Evolutionary conservation across 345 rosid species (phyloP).

Genomic region (Linum usitatissimum): DNA sequence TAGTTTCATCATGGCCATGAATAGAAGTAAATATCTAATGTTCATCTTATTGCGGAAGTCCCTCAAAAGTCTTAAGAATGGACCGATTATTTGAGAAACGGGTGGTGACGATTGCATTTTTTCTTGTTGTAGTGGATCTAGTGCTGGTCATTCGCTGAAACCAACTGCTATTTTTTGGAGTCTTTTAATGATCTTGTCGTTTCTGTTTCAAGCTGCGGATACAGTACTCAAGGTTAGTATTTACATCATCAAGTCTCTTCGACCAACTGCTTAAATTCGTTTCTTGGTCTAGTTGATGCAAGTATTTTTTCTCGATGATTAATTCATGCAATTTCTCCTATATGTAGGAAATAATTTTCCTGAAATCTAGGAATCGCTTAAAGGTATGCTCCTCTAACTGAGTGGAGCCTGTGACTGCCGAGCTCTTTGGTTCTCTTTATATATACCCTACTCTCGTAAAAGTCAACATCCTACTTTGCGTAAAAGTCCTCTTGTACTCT

Average conservation of each 20-base stretch:
- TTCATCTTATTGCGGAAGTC: too few relatives aligned
- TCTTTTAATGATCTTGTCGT: constrained; percentile 72
- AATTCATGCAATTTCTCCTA: constrained; percentile 2
- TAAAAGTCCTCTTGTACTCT: too few relatives aligned
- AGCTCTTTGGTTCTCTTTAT: too few relatives aligned
- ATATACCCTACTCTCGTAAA: too few relatives aligned
- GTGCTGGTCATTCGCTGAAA: constrained; percentile 61
- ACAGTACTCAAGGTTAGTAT: constrained; percentile 66
- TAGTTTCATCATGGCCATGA: too few relatives aligned
- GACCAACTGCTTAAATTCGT: background rate
- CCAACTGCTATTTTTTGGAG: constrained; percentile 82
- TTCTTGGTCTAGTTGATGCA: constrained; percentile 12
- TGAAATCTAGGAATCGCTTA: constrained; percentile 37
- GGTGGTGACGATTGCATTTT: constrained; percentile 13
- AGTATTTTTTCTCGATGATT: background rate
- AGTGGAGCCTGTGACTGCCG: background rate
- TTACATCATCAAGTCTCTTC: constrained; percentile 7
- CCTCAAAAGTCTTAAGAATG: background rate
- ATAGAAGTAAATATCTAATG: too few relatives aligned
- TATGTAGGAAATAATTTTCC: constrained; percentile 76
- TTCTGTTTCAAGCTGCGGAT: constrained; percentile 87
- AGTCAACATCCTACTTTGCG: too few relatives aligned
- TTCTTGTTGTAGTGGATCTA: constrained; percentile 55
- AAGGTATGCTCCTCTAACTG: constrained; percentile 35
- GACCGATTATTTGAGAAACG: background rate